Evolutionary conservation across 306 rosid species (phyloP).

Genomic region (Pachyrhizus erosus): DNA sequence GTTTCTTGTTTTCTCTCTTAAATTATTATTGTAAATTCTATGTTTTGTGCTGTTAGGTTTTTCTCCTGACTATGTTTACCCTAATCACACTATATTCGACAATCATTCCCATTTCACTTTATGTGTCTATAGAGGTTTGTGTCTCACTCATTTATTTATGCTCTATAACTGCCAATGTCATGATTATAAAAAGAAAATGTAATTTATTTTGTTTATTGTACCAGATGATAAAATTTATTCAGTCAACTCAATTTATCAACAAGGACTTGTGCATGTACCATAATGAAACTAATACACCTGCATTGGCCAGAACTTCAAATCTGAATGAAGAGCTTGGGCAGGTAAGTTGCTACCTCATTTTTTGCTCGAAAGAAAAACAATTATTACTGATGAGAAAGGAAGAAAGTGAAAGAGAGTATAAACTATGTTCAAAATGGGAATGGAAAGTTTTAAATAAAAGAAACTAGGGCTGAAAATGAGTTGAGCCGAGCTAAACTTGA

Average conservation of each 20-base stretch:
- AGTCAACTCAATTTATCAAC: constrained; percentile 92
- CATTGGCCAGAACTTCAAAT: constrained; percentile 97
- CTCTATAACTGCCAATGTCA: constrained; percentile 19
- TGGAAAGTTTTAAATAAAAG: neutral
- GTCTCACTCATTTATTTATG: constrained; percentile 37
- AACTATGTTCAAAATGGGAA: constrained; percentile 11
- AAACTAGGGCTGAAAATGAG: too few species aligned
- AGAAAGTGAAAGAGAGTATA: neutral
- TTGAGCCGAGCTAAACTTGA: too few species aligned
- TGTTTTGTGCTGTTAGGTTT: constrained; percentile 66
- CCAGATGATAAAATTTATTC: constrained; percentile 99
- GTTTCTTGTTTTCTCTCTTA: constrained; percentile 18
- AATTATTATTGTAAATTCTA: constrained; percentile 39
- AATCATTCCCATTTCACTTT: constrained; percentile 96
- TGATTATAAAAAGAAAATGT: constrained; percentile 32
- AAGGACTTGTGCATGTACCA: constrained; percentile 94
- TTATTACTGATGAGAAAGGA: neutral
- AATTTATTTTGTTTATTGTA: constrained; percentile 32
- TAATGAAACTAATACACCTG: constrained; percentile 88
- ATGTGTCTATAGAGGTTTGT: constrained; percentile 97
- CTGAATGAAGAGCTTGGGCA: constrained; percentile 99
- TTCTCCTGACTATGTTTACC: constrained; percentile 88
- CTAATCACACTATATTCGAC: constrained; percentile 91
- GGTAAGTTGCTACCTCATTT: constrained; percentile 54
- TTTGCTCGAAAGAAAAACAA: constrained; percentile 18